phyloP scores from a whole-genome alignment of 495 filamentous ascomycete genomes.

The Penicillium malachiteum region DNA sequence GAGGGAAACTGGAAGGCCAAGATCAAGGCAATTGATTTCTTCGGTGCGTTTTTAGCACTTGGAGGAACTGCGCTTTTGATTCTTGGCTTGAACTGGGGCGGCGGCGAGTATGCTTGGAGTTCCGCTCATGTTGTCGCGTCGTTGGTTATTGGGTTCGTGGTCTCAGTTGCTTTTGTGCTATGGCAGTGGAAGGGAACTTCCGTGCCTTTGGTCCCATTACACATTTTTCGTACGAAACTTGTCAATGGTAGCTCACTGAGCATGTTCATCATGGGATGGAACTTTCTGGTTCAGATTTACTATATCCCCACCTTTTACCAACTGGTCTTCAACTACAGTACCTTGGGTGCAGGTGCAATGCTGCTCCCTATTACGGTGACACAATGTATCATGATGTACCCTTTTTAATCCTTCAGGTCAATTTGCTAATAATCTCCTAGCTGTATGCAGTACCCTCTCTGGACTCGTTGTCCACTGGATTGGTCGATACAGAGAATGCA shows the following conservation, averaged over 20 bases:
- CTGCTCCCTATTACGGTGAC: slow-evolving; percentile 52
- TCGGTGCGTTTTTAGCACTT: slow-evolving; percentile 37
- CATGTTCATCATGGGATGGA: slow-evolving; percentile 57
- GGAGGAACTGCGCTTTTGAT: slow-evolving; percentile 47
- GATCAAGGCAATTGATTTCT: slow-evolving; percentile 49
- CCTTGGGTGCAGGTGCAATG: slow-evolving; percentile 51
- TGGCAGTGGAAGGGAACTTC: slow-evolving; percentile 49
- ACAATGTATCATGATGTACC: slow-evolving; percentile 41
- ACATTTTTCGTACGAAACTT: slow-evolving; percentile 50
- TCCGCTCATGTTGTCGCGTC: slow-evolving; percentile 49
- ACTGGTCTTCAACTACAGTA: slow-evolving; percentile 51
- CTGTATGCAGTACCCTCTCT: slow-evolving; percentile 49
- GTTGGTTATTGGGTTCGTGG: slow-evolving; percentile 43
- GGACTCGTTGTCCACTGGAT: slow-evolving; percentile 52
- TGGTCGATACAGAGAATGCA: slow-evolving; percentile 53
- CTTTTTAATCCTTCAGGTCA: slow-evolving; percentile 27
- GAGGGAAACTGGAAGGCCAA: slow-evolving; percentile 51
- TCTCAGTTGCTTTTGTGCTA: slow-evolving; percentile 44
- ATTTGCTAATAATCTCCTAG: slow-evolving; percentile 45
- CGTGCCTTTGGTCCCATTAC: slow-evolving; percentile 36
- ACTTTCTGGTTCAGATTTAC: slow-evolving; percentile 54
- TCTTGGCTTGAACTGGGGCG: slow-evolving; percentile 53
- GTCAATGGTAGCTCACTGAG: slow-evolving; percentile 54
- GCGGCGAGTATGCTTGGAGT: slow-evolving; percentile 50
- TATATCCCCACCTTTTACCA: slow-evolving; percentile 59